Conservation (phyloP, 2,329 filamentous ascomycete species). For the Fusarium udum region DNA sequence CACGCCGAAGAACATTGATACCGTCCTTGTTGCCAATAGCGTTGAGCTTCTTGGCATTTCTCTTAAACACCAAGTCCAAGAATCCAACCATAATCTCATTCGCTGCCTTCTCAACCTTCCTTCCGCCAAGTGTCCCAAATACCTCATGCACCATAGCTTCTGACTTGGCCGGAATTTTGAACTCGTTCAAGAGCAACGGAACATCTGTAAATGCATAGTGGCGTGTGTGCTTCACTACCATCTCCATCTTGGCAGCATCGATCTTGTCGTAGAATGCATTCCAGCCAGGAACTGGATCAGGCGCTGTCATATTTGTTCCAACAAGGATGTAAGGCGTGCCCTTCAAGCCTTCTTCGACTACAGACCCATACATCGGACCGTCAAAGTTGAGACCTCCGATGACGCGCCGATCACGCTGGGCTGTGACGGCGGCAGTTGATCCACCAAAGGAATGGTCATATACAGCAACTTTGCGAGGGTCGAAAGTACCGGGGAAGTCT, state of each 20-base stretch:
- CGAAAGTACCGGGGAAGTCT: conserved; percentile 8
- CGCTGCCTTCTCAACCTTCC: not conserved
- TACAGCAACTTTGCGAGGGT: not conserved
- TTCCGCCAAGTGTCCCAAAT: conserved; percentile 5
- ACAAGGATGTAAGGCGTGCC: conserved; percentile 29
- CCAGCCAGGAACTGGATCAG: not conserved
- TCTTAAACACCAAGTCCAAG: not conserved
- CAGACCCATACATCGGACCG: conserved; percentile 12
- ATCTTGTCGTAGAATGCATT: conserved; percentile 14
- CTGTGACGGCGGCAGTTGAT: conserved; percentile 39
- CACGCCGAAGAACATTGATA: rapidly evolving
- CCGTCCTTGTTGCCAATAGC: rapidly evolving
- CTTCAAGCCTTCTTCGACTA: conserved; percentile 40
- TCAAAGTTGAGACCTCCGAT: conserved; percentile 43
- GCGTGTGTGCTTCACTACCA: not conserved
- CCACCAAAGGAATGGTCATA: conserved; percentile 32
- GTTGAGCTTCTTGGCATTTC: rapidly evolving
- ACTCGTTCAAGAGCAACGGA: not conserved
- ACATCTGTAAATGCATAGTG: conserved; percentile 21
- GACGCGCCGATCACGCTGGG: conserved; percentile 45
- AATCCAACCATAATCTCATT: not conserved
- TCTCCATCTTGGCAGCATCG: conserved; percentile 12
- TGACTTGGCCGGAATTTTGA: not conserved
- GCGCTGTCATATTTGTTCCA: not conserved
- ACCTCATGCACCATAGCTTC: not conserved